Base-by-base conservation (phyloP, 495 filamentous ascomycete genomes). In the Hypoxylon crocopeplum region DNA sequence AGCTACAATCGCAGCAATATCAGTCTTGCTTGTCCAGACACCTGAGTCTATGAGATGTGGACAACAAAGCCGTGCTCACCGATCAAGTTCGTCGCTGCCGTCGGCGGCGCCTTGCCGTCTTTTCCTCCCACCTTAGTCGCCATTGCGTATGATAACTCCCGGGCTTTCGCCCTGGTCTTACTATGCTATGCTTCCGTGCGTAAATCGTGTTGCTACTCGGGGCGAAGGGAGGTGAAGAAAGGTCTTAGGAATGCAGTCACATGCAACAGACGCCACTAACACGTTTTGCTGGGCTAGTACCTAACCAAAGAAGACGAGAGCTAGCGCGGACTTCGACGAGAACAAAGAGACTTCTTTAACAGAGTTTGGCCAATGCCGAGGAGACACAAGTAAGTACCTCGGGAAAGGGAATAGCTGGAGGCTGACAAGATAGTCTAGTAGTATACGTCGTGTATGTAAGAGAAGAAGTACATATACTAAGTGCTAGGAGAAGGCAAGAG, bases 41-140 rank as follows among this genome's bases (percentile, higher is more conserved):
- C n/a, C n/a, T n/a, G n/a, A n/a, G n/a, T n/a, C n/a, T n/a, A n/a
- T n/a, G n/a, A n/a, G n/a, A n/a, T n/a, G n/a, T n/a, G n/a, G n/a
- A n/a, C n/a, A n/a, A n/a, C n/a, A n/a, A n/a, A n/a, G n/a, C n/a
- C n/a, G n/a, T 24, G 62, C 78, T 69, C 82, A 96, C 93, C 93
- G 70, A 98, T 96, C 55, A 98, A 74, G 72, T 98, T 97, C 11
- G 91, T 93, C 24, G 94, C 92, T 55, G 88, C 88, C 27, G 92
- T 91, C 32, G 93, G 81, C 66, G 88, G 87, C 80, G 90, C 85
- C 74, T 87, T 92, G 72, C 86, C 84, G 70, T 88, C 83, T 41
- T 80, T 78, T 49, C 84, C 85, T 66, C 82, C 80, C 20, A 72
- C 68, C 48, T 73, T 78, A 17, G 71, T 70, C 51, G 74, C 72